Conservation (phyloP, 2,329 filamentous ascomycete genomes). For the Sporothrix sp. region DNA sequence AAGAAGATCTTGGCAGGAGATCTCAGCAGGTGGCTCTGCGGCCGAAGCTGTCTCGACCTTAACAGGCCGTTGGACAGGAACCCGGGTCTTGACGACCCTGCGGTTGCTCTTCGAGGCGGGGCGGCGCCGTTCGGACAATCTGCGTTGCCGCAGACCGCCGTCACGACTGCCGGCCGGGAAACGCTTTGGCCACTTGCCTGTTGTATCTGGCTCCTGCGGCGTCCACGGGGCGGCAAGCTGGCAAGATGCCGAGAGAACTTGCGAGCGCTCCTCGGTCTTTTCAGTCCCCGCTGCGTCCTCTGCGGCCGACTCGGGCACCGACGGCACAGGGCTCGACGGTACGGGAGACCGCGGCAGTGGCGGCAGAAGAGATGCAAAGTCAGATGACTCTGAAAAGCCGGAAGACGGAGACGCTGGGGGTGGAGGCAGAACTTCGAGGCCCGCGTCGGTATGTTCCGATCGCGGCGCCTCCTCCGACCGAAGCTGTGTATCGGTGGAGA, state of each 20-base stretch:
- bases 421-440: neutral
- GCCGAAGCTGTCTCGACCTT: neutral
- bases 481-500: neutral
- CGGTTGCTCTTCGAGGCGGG: neutral
- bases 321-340: neutral
- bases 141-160: neutral
- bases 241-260: neutral
- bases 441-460: constrained; percentile 2
- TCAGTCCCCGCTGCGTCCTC: neutral
- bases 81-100: neutral
- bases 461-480: neutral
- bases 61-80: neutral
- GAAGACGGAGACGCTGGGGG: neutral
- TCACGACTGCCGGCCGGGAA: neutral
- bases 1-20: neutral
- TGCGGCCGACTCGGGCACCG: neutral
- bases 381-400: neutral
- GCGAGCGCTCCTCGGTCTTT: neutral
- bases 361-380: neutral
- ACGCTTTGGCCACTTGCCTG: neutral
- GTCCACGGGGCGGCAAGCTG: no score
- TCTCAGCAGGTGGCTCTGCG: neutral
- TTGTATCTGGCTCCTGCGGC: neutral
- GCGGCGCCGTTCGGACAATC: neutral
- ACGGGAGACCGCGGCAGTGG: neutral